Evolutionary conservation across 2,329 filamentous ascomycete species (phyloP).

Genomic region (Tolypocladium tropicale): DNA sequence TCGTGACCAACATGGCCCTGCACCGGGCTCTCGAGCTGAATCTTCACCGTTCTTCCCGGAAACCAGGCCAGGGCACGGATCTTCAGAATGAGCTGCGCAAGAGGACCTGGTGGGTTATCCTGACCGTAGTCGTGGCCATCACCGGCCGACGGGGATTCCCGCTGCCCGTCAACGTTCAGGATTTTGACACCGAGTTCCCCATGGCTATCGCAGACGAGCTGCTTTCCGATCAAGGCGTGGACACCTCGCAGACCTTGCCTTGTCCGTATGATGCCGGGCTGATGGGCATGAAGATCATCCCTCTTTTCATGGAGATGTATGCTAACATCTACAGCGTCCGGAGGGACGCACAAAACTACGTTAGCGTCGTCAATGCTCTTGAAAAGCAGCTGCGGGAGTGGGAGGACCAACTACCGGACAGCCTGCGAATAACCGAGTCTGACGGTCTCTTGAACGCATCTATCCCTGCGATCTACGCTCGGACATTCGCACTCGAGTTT

Average conservation of each 20-base stretch:
- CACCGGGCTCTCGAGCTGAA: slow-evolving; percentile 64
- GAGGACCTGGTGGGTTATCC: slow-evolving; percentile 64
- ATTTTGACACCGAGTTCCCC: slow-evolving; percentile 72
- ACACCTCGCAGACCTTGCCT: slow-evolving; percentile 40
- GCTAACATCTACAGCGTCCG: slow-evolving; percentile 64
- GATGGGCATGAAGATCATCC: slow-evolving; percentile 52
- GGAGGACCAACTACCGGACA: slow-evolving; percentile 52
- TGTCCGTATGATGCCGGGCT: slow-evolving; percentile 61
- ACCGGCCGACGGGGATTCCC: slow-evolving; percentile 68
- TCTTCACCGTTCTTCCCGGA: slow-evolving; percentile 59
- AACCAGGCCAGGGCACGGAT: slow-evolving; percentile 32
- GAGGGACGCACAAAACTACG: slow-evolving; percentile 52
- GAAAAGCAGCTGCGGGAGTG: slow-evolving; percentile 55
- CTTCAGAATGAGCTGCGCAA: slow-evolving; percentile 68
- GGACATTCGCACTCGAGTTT: slow-evolving; percentile 46
- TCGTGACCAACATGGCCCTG: slow-evolving; percentile 55
- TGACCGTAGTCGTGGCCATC: slow-evolving; percentile 56
- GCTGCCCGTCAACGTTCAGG: slow-evolving; percentile 62
- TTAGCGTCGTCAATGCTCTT: slow-evolving; percentile 50
- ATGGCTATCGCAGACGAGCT: slow-evolving; percentile 61
- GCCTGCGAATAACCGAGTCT: slow-evolving; percentile 39
- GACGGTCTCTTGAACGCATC: slow-evolving; percentile 30
- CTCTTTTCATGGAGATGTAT: slow-evolving; percentile 64
- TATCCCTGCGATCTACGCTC: slow-evolving; percentile 43
- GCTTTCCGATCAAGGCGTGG: slow-evolving; percentile 54